Evolutionary conservation across 805 yeast genomes (phyloP).

Genomic region (Candida argentea): DNA sequence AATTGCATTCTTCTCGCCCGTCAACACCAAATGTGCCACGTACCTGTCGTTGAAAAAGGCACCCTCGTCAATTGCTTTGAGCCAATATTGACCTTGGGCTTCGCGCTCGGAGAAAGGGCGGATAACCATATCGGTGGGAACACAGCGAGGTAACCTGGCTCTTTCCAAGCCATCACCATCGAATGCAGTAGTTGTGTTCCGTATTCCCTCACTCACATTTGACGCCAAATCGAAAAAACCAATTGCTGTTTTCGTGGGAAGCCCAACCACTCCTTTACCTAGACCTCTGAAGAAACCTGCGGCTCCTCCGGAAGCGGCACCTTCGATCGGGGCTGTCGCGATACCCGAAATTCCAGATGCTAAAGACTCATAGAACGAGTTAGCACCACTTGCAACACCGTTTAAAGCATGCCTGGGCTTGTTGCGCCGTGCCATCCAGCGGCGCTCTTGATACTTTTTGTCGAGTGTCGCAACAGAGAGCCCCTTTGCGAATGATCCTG

Average conservation of each 20-base stretch:
- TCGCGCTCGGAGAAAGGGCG: slow-evolving; percentile 69
- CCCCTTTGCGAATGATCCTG: slow-evolving; percentile 93
- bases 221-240: slow-evolving; percentile 90
- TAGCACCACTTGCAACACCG: slow-evolving; percentile 79
- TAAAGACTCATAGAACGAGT: slow-evolving; percentile 77
- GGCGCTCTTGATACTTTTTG: slow-evolving; percentile 66
- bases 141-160: slow-evolving; percentile 72
- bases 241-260: slow-evolving; percentile 94
- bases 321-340: slow-evolving; percentile 84
- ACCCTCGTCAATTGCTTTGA: slow-evolving; percentile 79
- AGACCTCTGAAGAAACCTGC: slow-evolving; percentile 87
- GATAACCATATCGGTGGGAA: slow-evolving; percentile 63
- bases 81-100: slow-evolving; percentile 91
- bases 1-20: slow-evolving; percentile 72
- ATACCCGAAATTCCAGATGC: slow-evolving; percentile 85
- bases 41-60: slow-evolving; percentile 61
- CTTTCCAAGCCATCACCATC: slow-evolving; percentile 70
- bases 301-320: slow-evolving; percentile 83
- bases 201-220: slow-evolving; percentile 87
- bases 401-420: slow-evolving; percentile 76
- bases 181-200: slow-evolving; percentile 84
- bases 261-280: slow-evolving; percentile 89
- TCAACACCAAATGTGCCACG: slow-evolving; percentile 74
- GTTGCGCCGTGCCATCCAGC: slow-evolving; percentile 65
- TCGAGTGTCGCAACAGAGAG: slow-evolving; percentile 86